Evolutionary conservation across 345 rosid genomes (phyloP).

Genomic region (Linum trigynum): DNA sequence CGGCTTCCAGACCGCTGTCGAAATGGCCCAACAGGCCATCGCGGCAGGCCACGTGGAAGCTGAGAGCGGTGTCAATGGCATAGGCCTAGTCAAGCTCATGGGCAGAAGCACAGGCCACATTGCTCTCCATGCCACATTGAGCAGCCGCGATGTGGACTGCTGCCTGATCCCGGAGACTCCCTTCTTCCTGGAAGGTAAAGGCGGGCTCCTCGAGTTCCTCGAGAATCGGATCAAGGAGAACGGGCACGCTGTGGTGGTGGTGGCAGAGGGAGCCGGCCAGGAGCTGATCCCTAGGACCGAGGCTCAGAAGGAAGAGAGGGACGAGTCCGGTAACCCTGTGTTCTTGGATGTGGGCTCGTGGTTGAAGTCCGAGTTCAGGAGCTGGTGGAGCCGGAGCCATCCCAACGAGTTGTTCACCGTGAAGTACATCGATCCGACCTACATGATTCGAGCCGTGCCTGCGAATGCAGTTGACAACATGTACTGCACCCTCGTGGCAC

Average conservation of each 20-base stretch:
- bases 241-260: constrained; percentile 77
- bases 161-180: constrained; percentile 69
- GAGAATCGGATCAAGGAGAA: constrained; percentile 36
- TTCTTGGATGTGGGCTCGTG: constrained; percentile 78
- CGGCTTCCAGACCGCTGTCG: constrained; percentile 91
- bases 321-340: constrained; percentile 72
- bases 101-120: constrained; percentile 93
- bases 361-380: constrained; percentile 64
- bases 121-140: constrained; percentile 71
- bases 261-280: constrained; percentile 93
- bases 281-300: constrained; percentile 62
- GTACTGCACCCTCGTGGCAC: constrained; percentile 80
- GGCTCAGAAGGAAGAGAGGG: constrained; percentile 56
- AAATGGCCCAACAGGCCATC: constrained; percentile 83
- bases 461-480: constrained; percentile 71
- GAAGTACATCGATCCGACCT: constrained; percentile 86
- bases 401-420: constrained; percentile 58
- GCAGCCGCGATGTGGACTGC: constrained; percentile 93
- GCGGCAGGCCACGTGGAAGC: constrained; percentile 84
- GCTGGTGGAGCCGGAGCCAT: constrained; percentile 67
- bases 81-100: constrained; percentile 84
- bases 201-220: constrained; percentile 70
- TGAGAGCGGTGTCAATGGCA: constrained; percentile 84
- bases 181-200: constrained; percentile 63
- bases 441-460: constrained; percentile 87